Base-by-base conservation (phyloP, 768 basidiomycete species). In the Pleurotus pulmonarius region DNA sequence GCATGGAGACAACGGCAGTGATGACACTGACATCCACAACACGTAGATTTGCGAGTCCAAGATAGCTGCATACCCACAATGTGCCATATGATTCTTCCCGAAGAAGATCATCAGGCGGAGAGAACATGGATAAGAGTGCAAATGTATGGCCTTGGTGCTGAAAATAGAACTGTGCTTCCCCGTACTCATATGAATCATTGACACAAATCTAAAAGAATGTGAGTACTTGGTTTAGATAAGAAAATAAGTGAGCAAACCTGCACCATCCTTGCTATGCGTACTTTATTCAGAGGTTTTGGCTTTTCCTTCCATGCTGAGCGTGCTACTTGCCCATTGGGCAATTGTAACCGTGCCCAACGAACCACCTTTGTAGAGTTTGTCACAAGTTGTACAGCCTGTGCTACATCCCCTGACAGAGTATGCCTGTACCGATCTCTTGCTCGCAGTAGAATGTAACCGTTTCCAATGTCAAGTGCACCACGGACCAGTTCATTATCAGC, bases 261-360 rank as follows among this genome's bases (percentile, higher is more conserved):
- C 4, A 59, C 54, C 20, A 47, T 59, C 13, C 46, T 15, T 15
- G 58, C 12, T 46, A 47, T 56, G 9, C 54, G 12, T 4, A 56
- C 46, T 20, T 40, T 48, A 15, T 26, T 43, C 4, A 26, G 7
- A 6, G 53, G 5, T 18, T 46, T 55, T 20, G n/a, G 7, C 29
- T 38, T 34, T 38, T 68, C 63, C 22, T 53, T 62, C 66, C 66
- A 68, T 1, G 41, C 41, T 18, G 59, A 67, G 9, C 58, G 37
- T 9, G 60, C 60, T 57, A 63, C 55, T 52, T 67, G 66, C 13
- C 68, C 65, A 59, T 61, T 67, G 7, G 65, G 66, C 41, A 67
- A 60, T 16, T 22, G 49, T 9, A 69, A 56, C 2, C 58, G 59
- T 3, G 61, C 68, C 64, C 66, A 70, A 16, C 55, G 48, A 46